Base-by-base conservation (phyloP, 169 alveolate species). In the Plasmodium cynomolgi region DNA sequence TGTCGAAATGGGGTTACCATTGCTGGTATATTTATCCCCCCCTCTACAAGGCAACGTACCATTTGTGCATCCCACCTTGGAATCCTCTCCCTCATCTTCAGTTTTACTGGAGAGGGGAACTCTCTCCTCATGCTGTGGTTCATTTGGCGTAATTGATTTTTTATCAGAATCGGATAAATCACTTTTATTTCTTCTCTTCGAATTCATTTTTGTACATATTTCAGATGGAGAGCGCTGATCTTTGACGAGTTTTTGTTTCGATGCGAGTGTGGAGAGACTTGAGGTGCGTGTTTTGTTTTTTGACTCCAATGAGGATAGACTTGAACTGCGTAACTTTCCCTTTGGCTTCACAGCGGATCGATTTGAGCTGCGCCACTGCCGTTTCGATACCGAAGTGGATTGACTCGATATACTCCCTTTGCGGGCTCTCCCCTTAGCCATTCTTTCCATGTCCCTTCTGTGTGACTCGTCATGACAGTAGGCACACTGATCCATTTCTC, bases 401-500 rank as follows among this genome's bases (percentile, higher is more conserved):
- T 68, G 31, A 7, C 37, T 68, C 41, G 83, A 75, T 33, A 20
- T 44, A 9, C 34, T 37, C 23, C 73, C 37, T 50, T 50, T 81
- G 31, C 23, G 68, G 2, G 20, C 77, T 9, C 37, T 68, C 77
- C 37, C 37, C 11, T 68, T 68, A 15, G 41, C 41, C 31, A 68
- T 9, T 68, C 15, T 68, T 20, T 23, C 37, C 37, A 68, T 39
- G 2, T 83, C 33, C 26, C 31, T 47, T 33, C 44, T 83, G 71
- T 58, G 82, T 6, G 79, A 34, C 29, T 83, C 37, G 4, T 83
- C 34, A 26, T 83, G 50, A 5, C 71, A 68, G 41, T 58, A 83
- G 2, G 91, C 81, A 11, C 81, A 56, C 15, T 83, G 44, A n/a
- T 83, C 44, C 74, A 37, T 44, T 33, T 58, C 73, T 83, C 82